Conservation (phyloP, 2,329 filamentous ascomycete species). For the Aspergillus japonicus region DNA sequence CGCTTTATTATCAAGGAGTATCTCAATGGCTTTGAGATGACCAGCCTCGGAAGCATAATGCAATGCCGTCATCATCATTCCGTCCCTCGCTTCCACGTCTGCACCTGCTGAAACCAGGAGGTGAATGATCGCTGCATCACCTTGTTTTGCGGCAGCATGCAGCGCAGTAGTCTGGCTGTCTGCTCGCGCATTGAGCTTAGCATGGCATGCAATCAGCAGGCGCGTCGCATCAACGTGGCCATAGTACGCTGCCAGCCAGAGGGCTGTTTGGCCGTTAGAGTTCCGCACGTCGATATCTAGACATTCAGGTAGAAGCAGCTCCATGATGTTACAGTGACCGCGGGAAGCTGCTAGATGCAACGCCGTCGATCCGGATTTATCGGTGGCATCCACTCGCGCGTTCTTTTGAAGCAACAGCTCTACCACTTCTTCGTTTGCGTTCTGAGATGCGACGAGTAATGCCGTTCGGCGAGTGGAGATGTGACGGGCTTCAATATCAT, state of each 20-base stretch:
- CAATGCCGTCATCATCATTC: conserved; percentile 35
- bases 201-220: conserved; percentile 31
- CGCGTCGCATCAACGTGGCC: conserved; percentile 35
- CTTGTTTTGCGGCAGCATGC: conserved; percentile 35
- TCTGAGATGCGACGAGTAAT: conserved; percentile 41
- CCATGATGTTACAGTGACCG: conserved; percentile 31
- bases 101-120: conserved; percentile 34
- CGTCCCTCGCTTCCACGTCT: conserved; percentile 39
- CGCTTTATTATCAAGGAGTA: conserved; percentile 34
- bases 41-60: conserved; percentile 38
- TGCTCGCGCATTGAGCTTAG: conserved; percentile 37
- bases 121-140: conserved; percentile 33
- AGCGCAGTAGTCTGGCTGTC: conserved; percentile 35
- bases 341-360: conserved; percentile 35
- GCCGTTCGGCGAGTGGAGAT: conserved; percentile 35
- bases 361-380: conserved; percentile 31
- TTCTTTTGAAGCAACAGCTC: conserved; percentile 32
- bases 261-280: conserved; percentile 33
- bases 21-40: conserved; percentile 25
- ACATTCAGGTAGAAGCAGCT: conserved; percentile 28
- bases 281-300: conserved; percentile 33
- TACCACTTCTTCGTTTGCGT: conserved; percentile 38
- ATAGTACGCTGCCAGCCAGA: conserved; percentile 37
- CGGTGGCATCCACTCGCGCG: conserved; percentile 31
- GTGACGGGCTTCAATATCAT: conserved; percentile 33